These are phyloP conservation scores for Lumnitzera littorea DNA, from an alignment of 345 rosid genomes.

Conservation along the genomic window DNA sequence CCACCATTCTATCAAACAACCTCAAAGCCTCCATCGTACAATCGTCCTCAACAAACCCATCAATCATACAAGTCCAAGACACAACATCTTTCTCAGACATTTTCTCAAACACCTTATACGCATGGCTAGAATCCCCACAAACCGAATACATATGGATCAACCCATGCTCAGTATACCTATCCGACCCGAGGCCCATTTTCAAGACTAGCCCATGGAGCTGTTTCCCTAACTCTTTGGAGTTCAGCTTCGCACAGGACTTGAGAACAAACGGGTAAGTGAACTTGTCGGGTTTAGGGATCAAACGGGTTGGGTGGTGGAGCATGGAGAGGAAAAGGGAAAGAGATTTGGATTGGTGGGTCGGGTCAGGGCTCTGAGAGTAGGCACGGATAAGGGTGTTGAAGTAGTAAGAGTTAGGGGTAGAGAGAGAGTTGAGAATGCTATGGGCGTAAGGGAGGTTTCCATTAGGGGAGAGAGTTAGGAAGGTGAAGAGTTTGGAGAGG, in stretches of 20 bases:
- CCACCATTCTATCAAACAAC: conserved; percentile 22
- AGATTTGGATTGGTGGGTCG: conserved; percentile 5
- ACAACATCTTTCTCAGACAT: conserved; percentile 21
- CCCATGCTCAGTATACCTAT: conserved; percentile 17
- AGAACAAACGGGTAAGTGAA: conserved; percentile 27
- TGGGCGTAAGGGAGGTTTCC: conserved; percentile 13
- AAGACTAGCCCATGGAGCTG: conserved; percentile 26
- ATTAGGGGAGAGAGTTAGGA: conserved; percentile 11
- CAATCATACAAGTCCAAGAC: conserved; percentile 37
- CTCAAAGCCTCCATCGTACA: conserved; percentile 25
- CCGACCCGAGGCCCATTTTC: conserved; percentile 21
- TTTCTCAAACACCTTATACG: conserved; percentile 25
- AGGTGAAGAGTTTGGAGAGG: conserved; percentile 15
- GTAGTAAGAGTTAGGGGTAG: conserved; percentile 11
- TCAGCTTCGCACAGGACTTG: conserved; percentile 13
- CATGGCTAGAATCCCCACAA: conserved; percentile 17
- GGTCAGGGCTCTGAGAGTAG: conserved; percentile 13
- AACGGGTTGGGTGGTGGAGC: conserved; percentile 4
- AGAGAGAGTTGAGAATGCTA: conserved; percentile 9
- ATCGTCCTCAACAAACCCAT: conserved; percentile 27
- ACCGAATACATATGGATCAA: conserved; percentile 20
- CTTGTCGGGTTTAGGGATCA: conserved; percentile 6
- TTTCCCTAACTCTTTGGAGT: conserved; percentile 10
- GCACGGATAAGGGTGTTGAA: conserved; percentile 18
- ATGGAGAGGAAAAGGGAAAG: conserved; percentile 4